Evolutionary conservation across 257 asterid genomes (phyloP), one percentile per base, ranked within the genome.

Genomic region (Capsicum rhomboideum): DNA sequence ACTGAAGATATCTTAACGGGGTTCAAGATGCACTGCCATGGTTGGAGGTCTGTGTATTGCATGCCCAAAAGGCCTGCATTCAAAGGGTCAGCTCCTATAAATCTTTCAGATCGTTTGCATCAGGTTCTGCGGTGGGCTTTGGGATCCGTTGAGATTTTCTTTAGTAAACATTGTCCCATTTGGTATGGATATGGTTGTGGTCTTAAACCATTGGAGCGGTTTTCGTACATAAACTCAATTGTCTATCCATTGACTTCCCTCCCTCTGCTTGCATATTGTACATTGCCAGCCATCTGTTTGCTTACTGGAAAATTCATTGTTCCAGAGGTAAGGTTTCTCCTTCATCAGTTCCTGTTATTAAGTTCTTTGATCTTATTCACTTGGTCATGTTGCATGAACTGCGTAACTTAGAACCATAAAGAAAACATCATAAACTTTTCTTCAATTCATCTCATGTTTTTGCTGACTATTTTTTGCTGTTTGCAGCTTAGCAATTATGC

Each of bases 401-500:
- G 12, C 16, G 21, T 31, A 28, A 26, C 18, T 63, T 12, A n/a
- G n/a, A n/a, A n/a, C 42, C 59, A 74, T 28, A 46, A 74, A 4
- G 20, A 16, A 21, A 74, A 74, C 59, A 49, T 49, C 14, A 23
- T 23, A 13, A 23, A 28, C 78, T 69, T 10, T 10, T 37, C 23
- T 37, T 69, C 78, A n/a, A 69, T 59, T 75, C 81, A 75, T 49
- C 6, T 75, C 4, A 10, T 16, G 52, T 37, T 67, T 55, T 80
- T 49, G 34, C 61, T 75, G 59, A 79, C 80, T 8, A 11, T 14
- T 69, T 3, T 20, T 44, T 72, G 12, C 54, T 26, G 9, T 84
- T 81, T 81, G 67, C 91, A 92, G 96, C 90, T 92, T 55, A 92
- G 91, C 84, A 92, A 91, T 85, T 92, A 91, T 28, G 96, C 94